phyloP scores from a whole-genome alignment of 1,139 yeast genomes.

The Meyerozyma elateridarum region DNA sequence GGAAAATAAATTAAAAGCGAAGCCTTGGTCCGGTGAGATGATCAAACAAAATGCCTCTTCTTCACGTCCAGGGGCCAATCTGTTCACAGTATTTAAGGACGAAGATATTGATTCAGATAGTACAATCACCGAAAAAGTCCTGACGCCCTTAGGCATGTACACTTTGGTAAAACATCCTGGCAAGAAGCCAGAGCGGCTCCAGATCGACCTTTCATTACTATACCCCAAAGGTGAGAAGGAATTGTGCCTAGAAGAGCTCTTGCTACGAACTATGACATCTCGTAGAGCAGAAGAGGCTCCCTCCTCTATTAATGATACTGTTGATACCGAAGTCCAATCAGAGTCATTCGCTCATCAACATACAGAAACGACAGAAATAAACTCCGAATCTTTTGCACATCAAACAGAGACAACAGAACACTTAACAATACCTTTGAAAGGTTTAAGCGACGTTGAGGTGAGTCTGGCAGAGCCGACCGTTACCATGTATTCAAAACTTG shows the following conservation, averaged over 20 bases:
- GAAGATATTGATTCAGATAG: slow-evolving; percentile 2
- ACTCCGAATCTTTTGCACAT: too few relatives aligned
- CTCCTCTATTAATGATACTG: too few relatives aligned
- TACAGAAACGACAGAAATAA: too few relatives aligned
- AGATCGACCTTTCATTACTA: slow-evolving; percentile 56
- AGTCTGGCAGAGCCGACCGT: slow-evolving; percentile 50
- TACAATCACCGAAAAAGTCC: not conserved
- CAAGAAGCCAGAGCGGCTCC: slow-evolving; percentile 59
- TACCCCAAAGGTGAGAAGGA: slow-evolving; percentile 42
- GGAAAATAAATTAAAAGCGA: slow-evolving; percentile 57
- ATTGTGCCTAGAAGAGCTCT: slow-evolving; percentile 57
- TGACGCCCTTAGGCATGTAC: slow-evolving; percentile 20
- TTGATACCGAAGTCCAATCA: too few relatives aligned
- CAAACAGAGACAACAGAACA: slow-evolving; percentile 3
- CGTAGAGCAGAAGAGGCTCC: slow-evolving; percentile 5
- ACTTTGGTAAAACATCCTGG: slow-evolving; percentile 54
- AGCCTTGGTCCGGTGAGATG: slow-evolving; percentile 67
- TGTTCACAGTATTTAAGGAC: slow-evolving; percentile 43
- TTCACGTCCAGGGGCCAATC: slow-evolving; percentile 16
- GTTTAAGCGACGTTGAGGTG: slow-evolving; percentile 5
- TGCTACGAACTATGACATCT: slow-evolving; percentile 28
- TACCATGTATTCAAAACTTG: slow-evolving; percentile 71
- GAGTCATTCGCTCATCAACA: too few relatives aligned
- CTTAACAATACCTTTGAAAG: slow-evolving; percentile 3
- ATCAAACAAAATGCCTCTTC: slow-evolving; percentile 33